phyloP scores from a whole-genome alignment of 2,329 filamentous ascomycete species.

The Monosporascus sp. region DNA sequence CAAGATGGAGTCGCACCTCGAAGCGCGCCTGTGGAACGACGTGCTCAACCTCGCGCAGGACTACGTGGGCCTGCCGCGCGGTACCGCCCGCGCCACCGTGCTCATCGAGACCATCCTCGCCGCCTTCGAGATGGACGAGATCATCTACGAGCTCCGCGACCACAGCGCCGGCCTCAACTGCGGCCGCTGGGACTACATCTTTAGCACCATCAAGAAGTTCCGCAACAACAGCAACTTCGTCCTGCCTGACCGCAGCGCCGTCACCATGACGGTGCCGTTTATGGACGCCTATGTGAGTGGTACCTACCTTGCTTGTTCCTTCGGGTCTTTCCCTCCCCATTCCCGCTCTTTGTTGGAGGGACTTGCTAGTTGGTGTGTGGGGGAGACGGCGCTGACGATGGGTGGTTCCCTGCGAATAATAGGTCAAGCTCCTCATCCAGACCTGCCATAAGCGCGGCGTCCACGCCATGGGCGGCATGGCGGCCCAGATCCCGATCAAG shows the following conservation, averaged over 20 bases:
- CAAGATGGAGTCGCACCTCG: conserved; percentile 97
- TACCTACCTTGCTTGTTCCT: background rate
- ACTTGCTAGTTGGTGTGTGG: background rate
- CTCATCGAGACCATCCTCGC: conserved; percentile 97
- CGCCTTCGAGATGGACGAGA: conserved; percentile 99
- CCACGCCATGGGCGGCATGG: conserved; percentile 99
- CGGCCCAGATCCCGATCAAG: conserved; percentile 98
- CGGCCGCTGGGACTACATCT: conserved; percentile 99
- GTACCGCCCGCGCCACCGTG: conserved; percentile 91
- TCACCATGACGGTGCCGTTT: conserved; percentile 98
- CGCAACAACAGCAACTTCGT: conserved; percentile 90
- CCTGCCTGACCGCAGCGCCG: conserved; percentile 81
- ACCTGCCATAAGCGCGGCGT: conserved; percentile 95
- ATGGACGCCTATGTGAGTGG: conserved; percentile 78
- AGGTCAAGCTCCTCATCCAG: conserved; percentile 89
- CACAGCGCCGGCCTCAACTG: conserved; percentile 97
- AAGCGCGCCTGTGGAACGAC: conserved; percentile 97
- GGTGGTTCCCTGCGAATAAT: background rate
- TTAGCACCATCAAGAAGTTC: conserved; percentile 99
- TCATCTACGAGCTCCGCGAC: conserved; percentile 97
- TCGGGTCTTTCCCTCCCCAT: background rate
- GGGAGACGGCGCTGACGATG: background rate
- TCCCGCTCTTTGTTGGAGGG: background rate
- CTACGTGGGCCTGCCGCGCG: conserved; percentile 80
- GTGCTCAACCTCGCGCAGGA: conserved; percentile 95